Evolutionary conservation across 1,284 basidiomycete species (phyloP).

Genomic region (Cutaneotrichosporon cavernicola): DNA sequence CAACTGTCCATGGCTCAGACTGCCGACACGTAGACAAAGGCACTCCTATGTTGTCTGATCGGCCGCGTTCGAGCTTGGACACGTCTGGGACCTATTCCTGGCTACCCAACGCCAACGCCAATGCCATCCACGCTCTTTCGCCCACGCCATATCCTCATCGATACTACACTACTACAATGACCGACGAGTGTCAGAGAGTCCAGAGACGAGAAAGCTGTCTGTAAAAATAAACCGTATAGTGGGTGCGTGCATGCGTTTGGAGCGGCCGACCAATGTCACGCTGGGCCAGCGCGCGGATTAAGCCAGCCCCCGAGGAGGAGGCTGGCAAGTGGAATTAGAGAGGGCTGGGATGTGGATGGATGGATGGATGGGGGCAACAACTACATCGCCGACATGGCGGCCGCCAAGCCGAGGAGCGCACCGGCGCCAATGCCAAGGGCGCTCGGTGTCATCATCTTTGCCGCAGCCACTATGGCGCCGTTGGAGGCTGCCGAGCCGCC

Average conservation of each 20-base stretch:
- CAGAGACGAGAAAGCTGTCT: neutral
- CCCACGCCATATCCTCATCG: neutral
- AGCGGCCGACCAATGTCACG: slow-evolving; percentile 7
- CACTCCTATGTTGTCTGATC: too few relatives aligned
- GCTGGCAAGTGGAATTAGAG: neutral
- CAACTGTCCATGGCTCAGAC: too few relatives aligned
- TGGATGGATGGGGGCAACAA: neutral
- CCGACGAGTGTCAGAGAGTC: neutral
- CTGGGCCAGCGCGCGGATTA: slow-evolving; percentile 4
- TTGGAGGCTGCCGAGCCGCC: slow-evolving; percentile 8
- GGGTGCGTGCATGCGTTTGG: neutral
- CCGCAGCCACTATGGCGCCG: neutral
- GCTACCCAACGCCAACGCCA: too few relatives aligned
- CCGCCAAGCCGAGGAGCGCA: neutral
- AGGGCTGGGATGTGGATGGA: neutral
- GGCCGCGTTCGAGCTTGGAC: too few relatives aligned
- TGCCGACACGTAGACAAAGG: too few relatives aligned
- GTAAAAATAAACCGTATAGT: neutral
- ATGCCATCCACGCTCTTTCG: too few relatives aligned
- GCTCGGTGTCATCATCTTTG: neutral
- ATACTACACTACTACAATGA: slow-evolving; percentile 1
- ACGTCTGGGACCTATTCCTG: too few relatives aligned
- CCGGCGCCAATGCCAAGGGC: neutral
- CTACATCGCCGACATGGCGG: neutral
- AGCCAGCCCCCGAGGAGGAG: neutral